Evolutionary conservation across 768 basidiomycete genomes (phyloP), one percentile per base, ranked within the genome.

Genomic region (Leccinum incarnatum): DNA sequence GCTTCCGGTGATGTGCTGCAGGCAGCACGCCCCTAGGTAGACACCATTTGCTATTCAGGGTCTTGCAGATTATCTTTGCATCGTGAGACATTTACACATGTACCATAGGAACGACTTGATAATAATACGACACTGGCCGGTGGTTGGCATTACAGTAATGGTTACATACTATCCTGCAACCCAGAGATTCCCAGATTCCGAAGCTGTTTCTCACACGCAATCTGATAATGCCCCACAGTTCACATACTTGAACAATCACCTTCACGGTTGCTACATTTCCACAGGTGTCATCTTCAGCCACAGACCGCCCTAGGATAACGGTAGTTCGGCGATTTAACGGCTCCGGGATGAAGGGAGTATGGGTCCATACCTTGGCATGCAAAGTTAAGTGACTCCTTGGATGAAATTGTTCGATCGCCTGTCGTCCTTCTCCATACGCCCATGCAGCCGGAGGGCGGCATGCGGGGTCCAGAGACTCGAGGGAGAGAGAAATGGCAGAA

Each of bases 201-300:
- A 49, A 3, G 46, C 12, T 7, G 14, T 23, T 47, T 47, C 9
- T 27, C 36, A 40, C 25, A 52, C 15, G 40, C 40, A n/a, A 19
- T 45, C 36, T 21, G 12, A 34, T 27, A 27, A 40, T 40, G 37
- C 14, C 9, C 10, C 9, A 42, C 21, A 11, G 19, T 17, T 7
- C 36, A 37, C 7, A 17, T 37, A 17, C 15, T 17, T 37, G 32
- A 32, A 32, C 11, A 32, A 32, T 5, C 32, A 12, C 32, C 32
- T 53, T 19, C 4, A 10, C 25, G 11, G 14, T 29, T 12, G 23
- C 36, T 59, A 67, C 3, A 10, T 23, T 2, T 75, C 71, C 1
- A 61, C 67, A 47, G 72, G 66, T 19, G 65, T 67, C 79, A 80
- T 78, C 55, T 68, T 77, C 30, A 79, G 72, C 80, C 81, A 81